These are phyloP conservation scores for Claviceps paspali DNA, from an alignment of 2,329 filamentous ascomycete species.

Conservation along the genomic window DNA sequence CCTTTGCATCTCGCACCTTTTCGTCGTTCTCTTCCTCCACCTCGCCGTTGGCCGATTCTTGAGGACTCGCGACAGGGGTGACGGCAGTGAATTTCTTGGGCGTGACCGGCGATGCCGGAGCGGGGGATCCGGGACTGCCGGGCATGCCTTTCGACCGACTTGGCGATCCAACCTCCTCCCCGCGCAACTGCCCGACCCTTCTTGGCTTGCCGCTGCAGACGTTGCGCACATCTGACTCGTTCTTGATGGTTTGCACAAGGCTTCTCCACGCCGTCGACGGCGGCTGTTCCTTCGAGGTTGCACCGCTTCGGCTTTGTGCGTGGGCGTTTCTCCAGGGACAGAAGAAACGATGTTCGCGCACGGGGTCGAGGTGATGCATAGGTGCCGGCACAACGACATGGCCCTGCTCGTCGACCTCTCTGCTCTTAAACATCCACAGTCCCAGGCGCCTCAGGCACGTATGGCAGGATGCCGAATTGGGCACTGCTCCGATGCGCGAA, in stretches of 20 bases:
- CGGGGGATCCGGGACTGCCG: constrained; percentile 7
- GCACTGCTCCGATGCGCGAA: constrained; percentile 39
- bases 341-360: constrained; percentile 65
- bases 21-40: constrained; percentile 32
- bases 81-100: constrained; percentile 2
- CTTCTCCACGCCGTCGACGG: constrained; percentile 39
- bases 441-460: constrained; percentile 81
- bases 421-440: constrained; percentile 84
- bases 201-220: constrained; percentile 18
- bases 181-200: constrained; percentile 9
- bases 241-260: constrained; percentile 38
- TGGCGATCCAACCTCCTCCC: background rate
- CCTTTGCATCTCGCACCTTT: constrained; percentile 37
- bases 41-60: constrained; percentile 14
- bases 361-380: constrained; percentile 52
- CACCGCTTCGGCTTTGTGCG: constrained; percentile 35
- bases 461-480: constrained; percentile 63
- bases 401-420: constrained; percentile 41
- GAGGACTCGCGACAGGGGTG: constrained; percentile 1
- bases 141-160: background rate
- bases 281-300: constrained; percentile 18
- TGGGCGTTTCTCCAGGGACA: constrained; percentile 61
- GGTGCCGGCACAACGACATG: constrained; percentile 41
- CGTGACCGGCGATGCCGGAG: constrained; percentile 7
- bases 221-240: constrained; percentile 38